Evolutionary conservation across 2,329 filamentous ascomycete species (phyloP).

Genomic region (Fusarium tricinctum): DNA sequence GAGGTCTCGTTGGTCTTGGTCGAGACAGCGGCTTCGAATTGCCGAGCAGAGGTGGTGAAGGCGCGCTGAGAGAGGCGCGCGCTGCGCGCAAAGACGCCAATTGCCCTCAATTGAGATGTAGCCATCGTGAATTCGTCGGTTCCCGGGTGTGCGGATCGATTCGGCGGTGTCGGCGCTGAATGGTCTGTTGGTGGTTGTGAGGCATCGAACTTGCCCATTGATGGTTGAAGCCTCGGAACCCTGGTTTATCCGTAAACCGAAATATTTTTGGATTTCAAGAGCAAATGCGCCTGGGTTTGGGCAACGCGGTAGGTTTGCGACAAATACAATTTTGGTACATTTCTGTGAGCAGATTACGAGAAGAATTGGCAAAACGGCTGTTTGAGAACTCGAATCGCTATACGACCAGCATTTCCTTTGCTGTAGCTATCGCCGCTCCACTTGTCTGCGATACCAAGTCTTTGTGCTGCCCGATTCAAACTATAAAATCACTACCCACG

Average conservation of each 20-base stretch:
- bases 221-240: constrained; percentile 29
- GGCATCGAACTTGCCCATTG: constrained; percentile 41
- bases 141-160: constrained; percentile 49
- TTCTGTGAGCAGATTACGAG: background rate
- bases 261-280: constrained; percentile 36
- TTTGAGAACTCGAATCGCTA: background rate
- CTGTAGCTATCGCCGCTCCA: background rate
- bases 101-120: constrained; percentile 62
- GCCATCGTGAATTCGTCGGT: constrained; percentile 54
- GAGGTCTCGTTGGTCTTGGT: constrained; percentile 58
- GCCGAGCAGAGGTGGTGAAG: constrained; percentile 64
- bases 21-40: constrained; percentile 61
- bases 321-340: background rate
- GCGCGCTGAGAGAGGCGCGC: constrained; percentile 61
- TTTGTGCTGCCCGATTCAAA: constrained; percentile 1
- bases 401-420: background rate
- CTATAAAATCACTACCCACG: constrained; percentile 4
- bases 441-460: constrained; percentile 13
- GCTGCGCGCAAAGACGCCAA: constrained; percentile 61
- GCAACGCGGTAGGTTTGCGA: constrained; percentile 7
- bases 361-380: constrained; percentile 1
- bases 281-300: constrained; percentile 18
- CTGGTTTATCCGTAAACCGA: constrained; percentile 46
- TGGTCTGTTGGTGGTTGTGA: constrained; percentile 41
- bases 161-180: constrained; percentile 44